Percentiles rank a stretch among this genome's conserved stretches.
These are phyloP conservation scores for Debaryomyces nepalensis DNA, from an alignment of 1,139 yeast species.

Conservation along the genomic window DNA sequence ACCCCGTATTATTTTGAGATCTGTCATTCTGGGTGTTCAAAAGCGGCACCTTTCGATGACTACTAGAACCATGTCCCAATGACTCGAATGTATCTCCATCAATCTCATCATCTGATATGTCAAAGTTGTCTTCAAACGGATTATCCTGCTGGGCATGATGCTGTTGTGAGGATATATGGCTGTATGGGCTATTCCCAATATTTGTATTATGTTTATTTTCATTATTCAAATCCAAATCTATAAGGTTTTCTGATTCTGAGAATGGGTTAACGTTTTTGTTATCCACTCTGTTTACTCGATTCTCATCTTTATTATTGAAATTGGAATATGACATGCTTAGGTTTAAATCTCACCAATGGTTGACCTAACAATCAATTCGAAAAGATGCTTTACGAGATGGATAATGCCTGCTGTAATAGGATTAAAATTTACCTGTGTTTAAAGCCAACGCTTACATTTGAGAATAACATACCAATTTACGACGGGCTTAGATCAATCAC, in stretches of 20 bases:
- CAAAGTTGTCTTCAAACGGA: slow-evolving; percentile 44
- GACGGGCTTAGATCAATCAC: slow-evolving; percentile 2
- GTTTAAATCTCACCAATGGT: background rate
- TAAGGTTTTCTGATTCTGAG: slow-evolving; percentile 31
- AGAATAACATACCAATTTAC: background rate
- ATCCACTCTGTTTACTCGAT: slow-evolving; percentile 3
- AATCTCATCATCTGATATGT: slow-evolving; percentile 41
- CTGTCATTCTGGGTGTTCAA: slow-evolving; percentile 25
- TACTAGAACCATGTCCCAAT: slow-evolving; percentile 10
- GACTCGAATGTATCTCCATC: slow-evolving; percentile 16
- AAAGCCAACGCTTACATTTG: background rate
- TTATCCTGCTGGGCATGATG: slow-evolving; percentile 22
- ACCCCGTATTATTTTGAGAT: slow-evolving; percentile 20
- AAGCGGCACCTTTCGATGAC: slow-evolving; percentile 30
- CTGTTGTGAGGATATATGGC: slow-evolving; percentile 18
- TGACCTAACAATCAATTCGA: background rate
- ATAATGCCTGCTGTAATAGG: background rate
- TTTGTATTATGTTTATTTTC: slow-evolving; percentile 16
- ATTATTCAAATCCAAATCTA: slow-evolving; percentile 34
- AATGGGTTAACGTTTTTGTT: slow-evolving; percentile 24
- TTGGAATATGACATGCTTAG: slow-evolving; percentile 14
- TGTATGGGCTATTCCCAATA: slow-evolving; percentile 19
- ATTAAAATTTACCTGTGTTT: too few species aligned
- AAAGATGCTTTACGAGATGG: background rate
- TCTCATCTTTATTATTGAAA: slow-evolving; percentile 7